These are phyloP conservation scores for Myriosclerotinia scirpicola DNA, from an alignment of 2,329 filamentous ascomycete genomes.

Conservation along the genomic window DNA sequence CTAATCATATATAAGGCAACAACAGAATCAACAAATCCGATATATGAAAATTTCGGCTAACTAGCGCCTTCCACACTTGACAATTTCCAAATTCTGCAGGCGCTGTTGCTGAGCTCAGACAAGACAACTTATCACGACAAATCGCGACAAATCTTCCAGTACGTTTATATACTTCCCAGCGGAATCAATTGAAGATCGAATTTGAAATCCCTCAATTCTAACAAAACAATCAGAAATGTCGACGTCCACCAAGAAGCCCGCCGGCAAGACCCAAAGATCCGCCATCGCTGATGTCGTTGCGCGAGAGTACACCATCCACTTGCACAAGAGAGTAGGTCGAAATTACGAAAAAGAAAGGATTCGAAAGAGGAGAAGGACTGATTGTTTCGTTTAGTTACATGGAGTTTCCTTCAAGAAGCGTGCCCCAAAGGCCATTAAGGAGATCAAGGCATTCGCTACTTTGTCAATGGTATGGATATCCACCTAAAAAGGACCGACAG, in stretches of 20 bases:
- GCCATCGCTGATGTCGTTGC: conserved; percentile 99
- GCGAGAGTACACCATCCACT: conserved; percentile 99
- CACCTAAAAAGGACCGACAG: conserved; percentile 3
- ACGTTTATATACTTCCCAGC: conserved; percentile 24
- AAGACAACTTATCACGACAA: conserved; percentile 32
- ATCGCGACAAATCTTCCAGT: conserved; percentile 36
- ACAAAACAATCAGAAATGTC: conserved; percentile 54
- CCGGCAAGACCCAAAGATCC: conserved; percentile 75
- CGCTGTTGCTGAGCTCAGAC: conserved; percentile 22
- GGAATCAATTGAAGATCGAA: conserved; percentile 19
- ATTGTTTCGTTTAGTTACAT: conserved; percentile 70
- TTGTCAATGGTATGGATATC: conserved; percentile 83
- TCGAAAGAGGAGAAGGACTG: conserved; percentile 44
- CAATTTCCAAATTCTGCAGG: conserved; percentile 29
- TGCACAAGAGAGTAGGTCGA: conserved; percentile 95
- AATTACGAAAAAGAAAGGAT: conserved; percentile 21
- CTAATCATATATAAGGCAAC: conserved; percentile 2
- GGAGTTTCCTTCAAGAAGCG: conserved; percentile 99
- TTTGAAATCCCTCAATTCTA: conserved; percentile 18
- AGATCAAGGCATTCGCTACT: conserved; percentile 93
- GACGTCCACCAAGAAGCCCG: conserved; percentile 63
- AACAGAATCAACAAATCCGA: background rate
- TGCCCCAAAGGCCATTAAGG: conserved; percentile 97
- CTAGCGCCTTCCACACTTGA: conserved; percentile 23
- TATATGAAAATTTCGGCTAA: conserved; percentile 20